phyloP scores from a whole-genome alignment of 73 alveolate species.

The Paraurostyla sp. region DNA sequence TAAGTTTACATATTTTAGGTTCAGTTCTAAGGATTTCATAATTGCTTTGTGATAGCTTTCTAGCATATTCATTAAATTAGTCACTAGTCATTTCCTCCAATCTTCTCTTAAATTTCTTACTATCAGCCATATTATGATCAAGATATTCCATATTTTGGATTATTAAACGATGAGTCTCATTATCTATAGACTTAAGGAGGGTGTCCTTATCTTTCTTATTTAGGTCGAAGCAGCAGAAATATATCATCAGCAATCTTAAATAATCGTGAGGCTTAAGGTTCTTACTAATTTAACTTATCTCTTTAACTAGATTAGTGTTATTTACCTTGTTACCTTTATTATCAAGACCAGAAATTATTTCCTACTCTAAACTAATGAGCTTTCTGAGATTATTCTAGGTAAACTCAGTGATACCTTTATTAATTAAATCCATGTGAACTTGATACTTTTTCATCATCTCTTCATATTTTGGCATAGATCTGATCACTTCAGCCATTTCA shows the following conservation, averaged over 20 bases:
- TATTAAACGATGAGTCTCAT: slow-evolving; percentile 42
- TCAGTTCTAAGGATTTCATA: slow-evolving; percentile 65
- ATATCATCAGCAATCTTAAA: slow-evolving; percentile 57
- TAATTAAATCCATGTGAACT: slow-evolving; percentile 58
- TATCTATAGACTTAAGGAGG: slow-evolving; percentile 53
- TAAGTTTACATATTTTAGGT: slow-evolving; percentile 59
- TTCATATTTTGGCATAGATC: slow-evolving; percentile 64
- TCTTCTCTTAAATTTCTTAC: slow-evolving; percentile 50
- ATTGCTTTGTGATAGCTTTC: slow-evolving; percentile 16
- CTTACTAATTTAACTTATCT: slow-evolving; percentile 44
- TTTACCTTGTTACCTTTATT: slow-evolving; percentile 60
- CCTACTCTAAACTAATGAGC: slow-evolving; percentile 61
- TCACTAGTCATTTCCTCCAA: slow-evolving; percentile 45
- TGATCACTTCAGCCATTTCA: slow-evolving; percentile 65
- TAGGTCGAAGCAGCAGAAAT: slow-evolving; percentile 55
- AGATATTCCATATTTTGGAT: slow-evolving; percentile 42
- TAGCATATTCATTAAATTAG: slow-evolving; percentile 46
- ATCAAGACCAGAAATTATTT: slow-evolving; percentile 68
- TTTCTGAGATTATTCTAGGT: slow-evolving; percentile 37
- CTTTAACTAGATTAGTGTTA: slow-evolving; percentile 60
- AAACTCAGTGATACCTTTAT: slow-evolving; percentile 31
- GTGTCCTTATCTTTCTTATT: slow-evolving; percentile 61
- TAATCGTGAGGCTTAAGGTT: slow-evolving; percentile 47
- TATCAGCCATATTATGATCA: not conserved
- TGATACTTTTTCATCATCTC: slow-evolving; percentile 70